phyloP scores from a whole-genome alignment of 2,329 filamentous ascomycete species.

The Penicillium sp. region DNA sequence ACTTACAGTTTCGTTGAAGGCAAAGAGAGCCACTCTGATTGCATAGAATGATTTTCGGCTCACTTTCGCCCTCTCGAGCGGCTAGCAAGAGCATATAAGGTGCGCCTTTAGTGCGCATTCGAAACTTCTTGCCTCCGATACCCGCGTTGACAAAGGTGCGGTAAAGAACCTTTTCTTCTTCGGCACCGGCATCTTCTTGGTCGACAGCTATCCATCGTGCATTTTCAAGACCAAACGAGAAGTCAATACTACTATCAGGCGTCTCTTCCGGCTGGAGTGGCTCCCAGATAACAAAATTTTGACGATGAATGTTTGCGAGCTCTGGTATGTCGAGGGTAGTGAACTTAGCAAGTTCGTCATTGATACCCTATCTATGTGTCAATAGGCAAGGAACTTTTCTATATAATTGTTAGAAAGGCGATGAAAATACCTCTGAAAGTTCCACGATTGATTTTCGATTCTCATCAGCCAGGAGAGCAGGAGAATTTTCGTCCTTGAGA shows the following conservation, averaged over 20 bases:
- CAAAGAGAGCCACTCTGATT: slow-evolving; percentile 38
- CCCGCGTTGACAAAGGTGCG: slow-evolving; percentile 38
- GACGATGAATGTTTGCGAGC: slow-evolving; percentile 21
- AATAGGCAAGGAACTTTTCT: neutral
- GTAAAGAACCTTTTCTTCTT: slow-evolving; percentile 35
- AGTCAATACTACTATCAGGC: slow-evolving; percentile 15
- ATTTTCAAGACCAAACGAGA: slow-evolving; percentile 26
- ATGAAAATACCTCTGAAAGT: slow-evolving; percentile 30
- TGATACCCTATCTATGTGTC: slow-evolving; percentile 26
- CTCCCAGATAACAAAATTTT: slow-evolving; percentile 36
- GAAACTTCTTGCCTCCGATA: slow-evolving; percentile 35
- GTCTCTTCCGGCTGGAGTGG: slow-evolving; percentile 35
- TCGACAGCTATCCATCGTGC: slow-evolving; percentile 35
- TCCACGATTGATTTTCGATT: slow-evolving; percentile 37
- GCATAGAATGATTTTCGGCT: slow-evolving; percentile 37
- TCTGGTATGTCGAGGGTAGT: slow-evolving; percentile 32
- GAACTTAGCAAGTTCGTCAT: slow-evolving; percentile 33
- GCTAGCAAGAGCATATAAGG: slow-evolving; percentile 39
- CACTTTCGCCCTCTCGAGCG: slow-evolving; percentile 35
- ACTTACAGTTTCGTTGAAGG: slow-evolving; percentile 35
- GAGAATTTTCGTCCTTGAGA: slow-evolving; percentile 25
- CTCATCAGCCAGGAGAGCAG: slow-evolving; percentile 30
- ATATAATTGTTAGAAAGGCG: neutral
- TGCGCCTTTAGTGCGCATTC: slow-evolving; percentile 36
- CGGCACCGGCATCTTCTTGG: slow-evolving; percentile 35